phyloP scores from a whole-genome alignment of 2,329 filamentous ascomycete species.

The Cytospora paraplurivora region DNA sequence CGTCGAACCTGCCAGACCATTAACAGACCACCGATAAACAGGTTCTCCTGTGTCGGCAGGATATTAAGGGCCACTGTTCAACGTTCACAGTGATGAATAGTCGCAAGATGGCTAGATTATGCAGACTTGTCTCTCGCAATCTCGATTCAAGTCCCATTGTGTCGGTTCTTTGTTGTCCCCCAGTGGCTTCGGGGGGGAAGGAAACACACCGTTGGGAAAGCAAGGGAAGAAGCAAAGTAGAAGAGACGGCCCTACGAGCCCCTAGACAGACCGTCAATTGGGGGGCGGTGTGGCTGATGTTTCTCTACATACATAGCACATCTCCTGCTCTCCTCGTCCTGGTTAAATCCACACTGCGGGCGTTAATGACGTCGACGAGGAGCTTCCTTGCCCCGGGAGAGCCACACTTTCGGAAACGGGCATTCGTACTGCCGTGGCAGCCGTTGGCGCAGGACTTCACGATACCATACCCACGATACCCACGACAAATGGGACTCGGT shows the following conservation, averaged over 20 bases:
- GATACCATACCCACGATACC: too few relatives aligned
- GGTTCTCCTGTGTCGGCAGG: neutral
- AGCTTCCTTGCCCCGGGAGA: too few relatives aligned
- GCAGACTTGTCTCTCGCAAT: neutral
- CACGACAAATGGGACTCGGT: too few relatives aligned
- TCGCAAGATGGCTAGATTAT: neutral
- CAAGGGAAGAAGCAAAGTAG: neutral
- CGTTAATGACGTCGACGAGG: neutral
- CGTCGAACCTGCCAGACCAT: neutral
- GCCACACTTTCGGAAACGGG: too few relatives aligned
- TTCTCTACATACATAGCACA: neutral
- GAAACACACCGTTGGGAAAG: neutral
- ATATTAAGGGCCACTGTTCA: neutral
- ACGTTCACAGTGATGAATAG: neutral
- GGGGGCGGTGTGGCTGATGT: neutral
- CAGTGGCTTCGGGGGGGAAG: neutral
- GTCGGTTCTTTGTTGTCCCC: neutral
- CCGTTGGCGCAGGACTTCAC: too few relatives aligned
- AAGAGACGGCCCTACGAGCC: neutral
- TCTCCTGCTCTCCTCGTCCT: neutral
- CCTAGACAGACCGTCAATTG: neutral
- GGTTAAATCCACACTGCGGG: constrained; percentile 2
- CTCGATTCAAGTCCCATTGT: neutral
- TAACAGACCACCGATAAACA: neutral
- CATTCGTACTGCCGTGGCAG: too few relatives aligned